Conservation (phyloP, 345 rosid genomes). For the Combretum micranthum region DNA sequence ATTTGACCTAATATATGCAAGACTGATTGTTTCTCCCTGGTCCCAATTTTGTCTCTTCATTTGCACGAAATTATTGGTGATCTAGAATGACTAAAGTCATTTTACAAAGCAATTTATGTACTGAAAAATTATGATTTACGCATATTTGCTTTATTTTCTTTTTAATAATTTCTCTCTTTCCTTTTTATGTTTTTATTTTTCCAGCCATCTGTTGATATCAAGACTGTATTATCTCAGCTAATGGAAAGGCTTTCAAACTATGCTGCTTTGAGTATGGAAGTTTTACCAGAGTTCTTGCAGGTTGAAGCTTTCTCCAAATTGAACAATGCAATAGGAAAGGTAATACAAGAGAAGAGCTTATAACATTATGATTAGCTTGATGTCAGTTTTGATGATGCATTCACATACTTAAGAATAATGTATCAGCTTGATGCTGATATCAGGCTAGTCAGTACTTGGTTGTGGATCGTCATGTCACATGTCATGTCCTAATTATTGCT, state of each 20-base stretch:
- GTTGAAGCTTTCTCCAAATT: slow-evolving; percentile 97
- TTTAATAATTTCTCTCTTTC: slow-evolving; percentile 5
- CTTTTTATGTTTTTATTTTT: slow-evolving; percentile 16
- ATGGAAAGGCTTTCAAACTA: slow-evolving; percentile 98
- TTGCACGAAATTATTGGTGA: background rate
- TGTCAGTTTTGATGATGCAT: background rate
- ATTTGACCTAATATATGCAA: too few relatives aligned
- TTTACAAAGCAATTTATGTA: too few relatives aligned
- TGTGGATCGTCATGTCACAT: too few relatives aligned
- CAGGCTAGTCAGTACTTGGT: too few relatives aligned
- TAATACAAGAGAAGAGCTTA: slow-evolving; percentile 12
- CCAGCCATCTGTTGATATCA: slow-evolving; percentile 94
- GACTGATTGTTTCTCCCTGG: too few relatives aligned
- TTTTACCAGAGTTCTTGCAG: slow-evolving; percentile 92
- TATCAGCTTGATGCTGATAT: too few relatives aligned
- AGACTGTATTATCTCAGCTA: slow-evolving; percentile 89
- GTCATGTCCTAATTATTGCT: too few relatives aligned
- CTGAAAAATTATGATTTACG: too few relatives aligned
- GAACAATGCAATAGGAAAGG: slow-evolving; percentile 97
- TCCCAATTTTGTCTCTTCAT: too few relatives aligned
- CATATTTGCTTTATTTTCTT: too few relatives aligned
- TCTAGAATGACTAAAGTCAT: too few relatives aligned
- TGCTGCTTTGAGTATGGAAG: slow-evolving; percentile 86
- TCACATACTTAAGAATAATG: background rate
- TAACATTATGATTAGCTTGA: background rate